Evolutionary conservation across 371 early-diverging fungal genomes (phyloP).

Genomic region (Actinomucor elegans): DNA sequence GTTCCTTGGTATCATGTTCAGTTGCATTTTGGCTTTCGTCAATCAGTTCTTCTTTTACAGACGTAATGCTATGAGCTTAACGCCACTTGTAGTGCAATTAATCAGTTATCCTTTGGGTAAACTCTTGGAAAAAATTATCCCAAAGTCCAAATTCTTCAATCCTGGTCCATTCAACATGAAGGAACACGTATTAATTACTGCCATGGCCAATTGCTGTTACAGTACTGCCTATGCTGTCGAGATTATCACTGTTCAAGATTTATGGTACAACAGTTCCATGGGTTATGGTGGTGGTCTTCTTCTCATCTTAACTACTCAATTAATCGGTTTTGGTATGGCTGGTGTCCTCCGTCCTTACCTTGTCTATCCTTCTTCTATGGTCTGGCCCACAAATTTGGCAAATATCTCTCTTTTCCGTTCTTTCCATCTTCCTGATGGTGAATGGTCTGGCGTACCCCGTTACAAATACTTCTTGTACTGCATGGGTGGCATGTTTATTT

Average conservation of each 20-base stretch:
- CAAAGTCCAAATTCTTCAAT: conserved; percentile 60
- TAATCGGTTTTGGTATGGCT: conserved; percentile 83
- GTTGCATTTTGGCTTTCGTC: conserved; percentile 57
- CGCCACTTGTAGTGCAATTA: conserved; percentile 58
- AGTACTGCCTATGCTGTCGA: conserved; percentile 75
- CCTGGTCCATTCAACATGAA: conserved; percentile 88
- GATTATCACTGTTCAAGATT: conserved; percentile 66
- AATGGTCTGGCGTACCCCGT: conserved; percentile 53
- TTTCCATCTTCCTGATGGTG: conserved; percentile 58
- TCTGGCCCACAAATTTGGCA: conserved; percentile 80
- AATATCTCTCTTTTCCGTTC: conserved; percentile 73
- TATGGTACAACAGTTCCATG: conserved; percentile 62
- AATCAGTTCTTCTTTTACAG: conserved; percentile 82
- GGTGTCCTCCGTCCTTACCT: conserved; percentile 75
- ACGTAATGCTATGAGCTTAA: conserved; percentile 48
- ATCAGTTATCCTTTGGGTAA: conserved; percentile 67
- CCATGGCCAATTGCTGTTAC: conserved; percentile 57
- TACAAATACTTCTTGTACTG: conserved; percentile 66
- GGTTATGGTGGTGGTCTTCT: conserved; percentile 61
- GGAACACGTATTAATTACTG: conserved; percentile 80
- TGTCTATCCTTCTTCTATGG: conserved; percentile 84
- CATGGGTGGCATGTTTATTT: conserved; percentile 59
- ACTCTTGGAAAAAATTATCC: conserved; percentile 59
- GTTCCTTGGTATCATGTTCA: conserved; percentile 66
- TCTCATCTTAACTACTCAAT: conserved; percentile 69